Evolutionary conservation across 805 yeast genomes (phyloP), one percentile per base, ranked within the genome.

Genomic region (Yarrowia bubula): DNA sequence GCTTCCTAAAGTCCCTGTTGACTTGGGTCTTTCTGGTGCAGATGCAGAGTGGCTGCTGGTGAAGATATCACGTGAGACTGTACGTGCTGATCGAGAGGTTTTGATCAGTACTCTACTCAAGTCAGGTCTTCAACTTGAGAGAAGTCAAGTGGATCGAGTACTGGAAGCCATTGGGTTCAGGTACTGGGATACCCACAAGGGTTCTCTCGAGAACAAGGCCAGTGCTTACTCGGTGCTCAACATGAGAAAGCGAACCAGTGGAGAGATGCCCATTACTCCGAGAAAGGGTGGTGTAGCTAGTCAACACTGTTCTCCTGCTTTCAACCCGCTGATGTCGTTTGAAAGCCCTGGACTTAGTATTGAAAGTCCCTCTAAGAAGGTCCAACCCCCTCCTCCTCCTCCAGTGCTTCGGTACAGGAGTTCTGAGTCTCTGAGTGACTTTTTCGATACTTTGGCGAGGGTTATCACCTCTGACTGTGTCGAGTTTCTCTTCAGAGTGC

Each of bases 151-250:
- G 10, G 22, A 38, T 15, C 22, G 39, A 22, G 13, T 38, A 18
- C 15, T 51, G 60, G 14, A 22, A 22, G 60, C 44, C 4, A 8
- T 51, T n/a, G 60, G 60, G 6, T 33, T 51, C 7, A 7, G 60
- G n/a, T 51, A 51, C 22, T 51, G 60, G 60, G 60, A 51, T 11
- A 22, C 22, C n/a, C 37, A 35, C 13, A 51, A 51, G 37, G 60
- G 60, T 2, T 38, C 44, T n/a, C 22, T 15, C 5, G 15, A 4
- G 22, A 38, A 51, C 44, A 51, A 38, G 35, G 35, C 37, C 13
- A 51, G 60, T 38, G 60, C 60, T 1, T 51, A 51, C 37, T 51
- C 60, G 10, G 44, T 38, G 8, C 44, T 51, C 18, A 51, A 51
- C 44, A 51, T 17, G 60, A 38, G 13, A 2, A 14, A 22, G 7